Evolutionary conservation across 202 grass and related monocot genomes (phyloP).

Genomic region (Carex sylvatica): DNA sequence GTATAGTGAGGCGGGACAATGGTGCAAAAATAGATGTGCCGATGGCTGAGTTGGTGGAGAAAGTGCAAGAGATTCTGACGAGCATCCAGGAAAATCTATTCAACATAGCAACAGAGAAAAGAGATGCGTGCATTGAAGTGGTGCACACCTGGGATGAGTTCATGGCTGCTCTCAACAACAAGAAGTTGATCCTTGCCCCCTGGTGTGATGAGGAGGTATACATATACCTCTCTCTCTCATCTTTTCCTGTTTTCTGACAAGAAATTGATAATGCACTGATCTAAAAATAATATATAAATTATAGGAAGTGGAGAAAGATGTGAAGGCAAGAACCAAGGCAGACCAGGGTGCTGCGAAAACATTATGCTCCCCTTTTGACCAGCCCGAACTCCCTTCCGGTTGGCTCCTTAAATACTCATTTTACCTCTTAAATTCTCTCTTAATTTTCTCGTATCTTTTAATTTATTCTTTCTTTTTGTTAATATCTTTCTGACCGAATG

Average conservation of each 20-base stretch:
- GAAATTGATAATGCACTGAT: not conserved
- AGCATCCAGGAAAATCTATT: slow-evolving; percentile 68
- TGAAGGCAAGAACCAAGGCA: slow-evolving; percentile 81
- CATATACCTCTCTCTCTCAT: slow-evolving; percentile 13
- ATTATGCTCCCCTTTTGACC: slow-evolving; percentile 89
- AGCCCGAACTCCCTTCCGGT: slow-evolving; percentile 81
- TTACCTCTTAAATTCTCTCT: not conserved
- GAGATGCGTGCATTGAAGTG: slow-evolving; percentile 71
- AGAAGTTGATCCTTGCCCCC: slow-evolving; percentile 87
- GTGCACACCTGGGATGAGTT: slow-evolving; percentile 86
- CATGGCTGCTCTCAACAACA: slow-evolving; percentile 59
- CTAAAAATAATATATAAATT: not conserved
- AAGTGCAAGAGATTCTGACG: slow-evolving; percentile 56
- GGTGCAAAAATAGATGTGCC: slow-evolving; percentile 76
- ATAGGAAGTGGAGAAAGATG: slow-evolving; percentile 94
- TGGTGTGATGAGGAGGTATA: slow-evolving; percentile 99
- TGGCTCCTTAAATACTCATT: slow-evolving; percentile 34
- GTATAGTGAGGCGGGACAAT: slow-evolving; percentile 76
- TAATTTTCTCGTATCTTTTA: not conserved
- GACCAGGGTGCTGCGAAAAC: slow-evolving; percentile 84
- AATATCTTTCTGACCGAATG: not conserved
- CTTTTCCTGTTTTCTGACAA: not conserved
- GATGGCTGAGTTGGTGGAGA: slow-evolving; percentile 46
- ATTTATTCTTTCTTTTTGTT: not conserved
- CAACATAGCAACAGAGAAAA: slow-evolving; percentile 72